Conservation (phyloP, 148 eudicot genomes). For the Silene uniflora region DNA sequence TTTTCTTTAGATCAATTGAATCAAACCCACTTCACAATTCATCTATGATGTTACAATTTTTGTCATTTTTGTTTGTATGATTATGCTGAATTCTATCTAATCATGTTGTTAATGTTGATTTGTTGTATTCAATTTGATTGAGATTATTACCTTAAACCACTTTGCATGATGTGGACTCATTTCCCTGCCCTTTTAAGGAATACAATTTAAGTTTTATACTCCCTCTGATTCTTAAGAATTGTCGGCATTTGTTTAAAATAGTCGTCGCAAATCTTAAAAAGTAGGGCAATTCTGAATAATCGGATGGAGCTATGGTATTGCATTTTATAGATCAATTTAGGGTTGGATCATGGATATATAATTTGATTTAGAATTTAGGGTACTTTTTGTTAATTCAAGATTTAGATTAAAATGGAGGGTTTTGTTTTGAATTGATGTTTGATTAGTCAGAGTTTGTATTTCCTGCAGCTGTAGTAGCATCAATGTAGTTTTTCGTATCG, state of each 20-base stretch:
- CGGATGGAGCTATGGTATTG: neutral
- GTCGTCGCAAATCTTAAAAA: too few species aligned
- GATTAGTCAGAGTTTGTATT: constrained; percentile 17
- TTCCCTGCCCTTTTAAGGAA: constrained; percentile 1
- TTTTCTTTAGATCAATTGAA: constrained; percentile 28
- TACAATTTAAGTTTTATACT: neutral
- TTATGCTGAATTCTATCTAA: constrained; percentile 29
- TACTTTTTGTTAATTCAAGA: neutral
- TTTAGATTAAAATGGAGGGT: constrained; percentile 27
- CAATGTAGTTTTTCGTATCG: constrained; percentile 24
- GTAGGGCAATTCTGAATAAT: too few species aligned
- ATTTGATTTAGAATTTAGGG: constrained; percentile 9
- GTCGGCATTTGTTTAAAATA: too few species aligned
- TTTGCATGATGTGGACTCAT: constrained; percentile 16
- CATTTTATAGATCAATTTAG: constrained; percentile 4
- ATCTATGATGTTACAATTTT: constrained; percentile 13
- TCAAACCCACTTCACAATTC: constrained; percentile 15
- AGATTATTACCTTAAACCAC: constrained; percentile 25
- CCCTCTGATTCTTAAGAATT: too few species aligned
- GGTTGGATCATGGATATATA: neutral
- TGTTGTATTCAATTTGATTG: constrained; percentile 11
- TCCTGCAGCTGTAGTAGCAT: constrained; percentile 23
- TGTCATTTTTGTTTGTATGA: neutral
- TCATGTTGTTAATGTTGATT: constrained; percentile 23
- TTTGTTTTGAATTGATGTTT: constrained; percentile 21